A percentile compares a stretch with the other conserved stretches of the same genome.
These are phyloP conservation scores for Musa beccarii DNA, from an alignment of 176 grass and related monocot genomes.

Conservation along the genomic window DNA sequence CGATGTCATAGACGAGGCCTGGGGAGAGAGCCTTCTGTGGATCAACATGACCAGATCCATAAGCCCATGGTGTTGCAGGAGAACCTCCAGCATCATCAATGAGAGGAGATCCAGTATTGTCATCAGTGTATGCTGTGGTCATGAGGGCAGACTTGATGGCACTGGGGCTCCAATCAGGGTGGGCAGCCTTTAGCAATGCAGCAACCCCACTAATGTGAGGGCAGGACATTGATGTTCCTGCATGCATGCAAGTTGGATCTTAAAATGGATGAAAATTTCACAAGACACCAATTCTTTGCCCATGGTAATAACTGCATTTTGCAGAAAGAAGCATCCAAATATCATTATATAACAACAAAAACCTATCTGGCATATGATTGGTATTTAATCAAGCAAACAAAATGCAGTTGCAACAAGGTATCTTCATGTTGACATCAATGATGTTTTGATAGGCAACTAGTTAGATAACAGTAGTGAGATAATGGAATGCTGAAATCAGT, in stretches of 20 bases:
- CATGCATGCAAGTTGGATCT: not conserved
- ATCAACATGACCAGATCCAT: constrained; percentile 69
- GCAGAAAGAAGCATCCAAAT: no score
- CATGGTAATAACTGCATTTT: no score
- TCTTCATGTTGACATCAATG: no score
- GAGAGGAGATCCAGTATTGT: constrained; percentile 51
- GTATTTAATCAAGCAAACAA: no score
- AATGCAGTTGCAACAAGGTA: no score
- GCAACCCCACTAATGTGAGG: constrained; percentile 79
- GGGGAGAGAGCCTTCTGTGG: constrained; percentile 66
- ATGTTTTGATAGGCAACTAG: no score
- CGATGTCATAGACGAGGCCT: constrained; percentile 70
- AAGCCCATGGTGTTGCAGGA: constrained; percentile 55
- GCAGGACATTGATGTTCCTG: constrained; percentile 95
- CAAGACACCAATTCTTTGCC: no score
- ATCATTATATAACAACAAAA: no score
- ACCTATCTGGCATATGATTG: no score
- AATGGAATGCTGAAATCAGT: no score
- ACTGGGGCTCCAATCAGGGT: constrained; percentile 92
- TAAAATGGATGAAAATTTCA: no score
- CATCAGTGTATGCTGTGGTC: constrained; percentile 72
- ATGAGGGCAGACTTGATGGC: constrained; percentile 83
- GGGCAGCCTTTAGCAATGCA: constrained; percentile 62
- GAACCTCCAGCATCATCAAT: constrained; percentile 48
- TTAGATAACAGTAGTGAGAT: no score